These are phyloP conservation scores for Apiospora phragmitis DNA, from an alignment of 2,329 filamentous ascomycete genomes.

Conservation along the genomic window DNA sequence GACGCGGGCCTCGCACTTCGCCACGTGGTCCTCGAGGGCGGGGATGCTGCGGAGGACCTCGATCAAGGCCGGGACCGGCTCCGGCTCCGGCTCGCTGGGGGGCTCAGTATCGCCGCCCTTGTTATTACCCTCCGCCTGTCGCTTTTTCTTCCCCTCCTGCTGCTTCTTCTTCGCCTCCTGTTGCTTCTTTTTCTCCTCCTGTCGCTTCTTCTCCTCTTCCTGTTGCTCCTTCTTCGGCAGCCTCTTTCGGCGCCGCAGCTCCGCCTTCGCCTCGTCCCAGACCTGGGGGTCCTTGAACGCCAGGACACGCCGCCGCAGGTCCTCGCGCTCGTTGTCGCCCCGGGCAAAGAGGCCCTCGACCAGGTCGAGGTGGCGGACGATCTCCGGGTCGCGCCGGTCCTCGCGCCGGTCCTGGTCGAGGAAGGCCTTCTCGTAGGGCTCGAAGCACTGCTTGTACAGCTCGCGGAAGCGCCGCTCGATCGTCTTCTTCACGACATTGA, in stretches of 20 bases:
- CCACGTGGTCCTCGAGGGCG: background rate
- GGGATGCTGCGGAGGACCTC: background rate
- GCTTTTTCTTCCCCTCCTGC: no score
- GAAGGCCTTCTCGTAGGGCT: background rate
- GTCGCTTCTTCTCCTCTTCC: background rate
- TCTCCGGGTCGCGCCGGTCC: background rate
- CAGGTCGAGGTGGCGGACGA: background rate
- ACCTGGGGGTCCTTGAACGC: background rate
- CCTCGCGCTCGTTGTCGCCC: background rate
- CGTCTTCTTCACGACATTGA: background rate
- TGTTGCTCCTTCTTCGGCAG: background rate
- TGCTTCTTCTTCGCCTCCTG: no score
- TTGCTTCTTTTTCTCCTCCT: no score
- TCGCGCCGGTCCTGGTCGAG: background rate
- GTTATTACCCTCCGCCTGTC: background rate
- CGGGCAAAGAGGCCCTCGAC: background rate
- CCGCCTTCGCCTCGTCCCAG: background rate
- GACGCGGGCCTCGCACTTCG: background rate
- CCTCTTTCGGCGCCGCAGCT: background rate
- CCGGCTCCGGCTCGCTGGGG: background rate
- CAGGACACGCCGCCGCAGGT: background rate
- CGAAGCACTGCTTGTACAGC: background rate
- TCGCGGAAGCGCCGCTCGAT: background rate
- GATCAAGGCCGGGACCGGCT: background rate
- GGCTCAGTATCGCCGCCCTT: no score